Conservation (phyloP, 495 filamentous ascomycete genomes). For the Tuber indicum region DNA sequence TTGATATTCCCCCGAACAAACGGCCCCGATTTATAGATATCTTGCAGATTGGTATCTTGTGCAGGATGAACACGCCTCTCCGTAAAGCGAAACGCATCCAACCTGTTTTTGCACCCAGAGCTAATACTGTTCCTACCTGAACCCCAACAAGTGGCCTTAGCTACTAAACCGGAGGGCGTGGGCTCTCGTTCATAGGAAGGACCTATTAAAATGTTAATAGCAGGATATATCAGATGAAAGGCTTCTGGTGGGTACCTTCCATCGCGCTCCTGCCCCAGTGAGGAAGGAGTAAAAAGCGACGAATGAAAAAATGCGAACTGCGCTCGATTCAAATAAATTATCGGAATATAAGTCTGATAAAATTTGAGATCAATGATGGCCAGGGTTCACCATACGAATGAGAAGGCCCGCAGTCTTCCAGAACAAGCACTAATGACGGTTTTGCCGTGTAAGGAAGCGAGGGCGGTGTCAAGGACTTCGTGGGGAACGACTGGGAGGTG, state of each 20-base stretch:
- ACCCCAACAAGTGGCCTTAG: background rate
- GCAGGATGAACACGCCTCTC: background rate
- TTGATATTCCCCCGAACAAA: background rate
- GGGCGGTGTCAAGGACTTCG: background rate
- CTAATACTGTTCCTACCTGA: background rate
- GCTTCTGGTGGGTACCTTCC: background rate
- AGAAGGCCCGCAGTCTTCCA: background rate
- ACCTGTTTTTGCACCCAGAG: background rate
- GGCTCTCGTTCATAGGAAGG: background rate
- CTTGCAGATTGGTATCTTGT: background rate
- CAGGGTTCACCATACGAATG: background rate
- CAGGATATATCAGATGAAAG: background rate
- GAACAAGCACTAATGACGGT: background rate
- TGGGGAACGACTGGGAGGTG: background rate
- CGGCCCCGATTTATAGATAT: background rate
- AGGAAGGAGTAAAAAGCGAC: background rate
- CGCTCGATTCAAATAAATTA: background rate
- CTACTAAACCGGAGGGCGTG: background rate
- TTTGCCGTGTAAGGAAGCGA: background rate
- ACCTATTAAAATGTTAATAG: background rate
- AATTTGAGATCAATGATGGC: background rate
- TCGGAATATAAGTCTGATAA: background rate
- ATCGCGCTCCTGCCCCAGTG: background rate
- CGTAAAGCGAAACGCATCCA: background rate
- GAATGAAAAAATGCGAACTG: background rate